Conservation (phyloP, 768 basidiomycete species). For the Calocera viscosa region DNA sequence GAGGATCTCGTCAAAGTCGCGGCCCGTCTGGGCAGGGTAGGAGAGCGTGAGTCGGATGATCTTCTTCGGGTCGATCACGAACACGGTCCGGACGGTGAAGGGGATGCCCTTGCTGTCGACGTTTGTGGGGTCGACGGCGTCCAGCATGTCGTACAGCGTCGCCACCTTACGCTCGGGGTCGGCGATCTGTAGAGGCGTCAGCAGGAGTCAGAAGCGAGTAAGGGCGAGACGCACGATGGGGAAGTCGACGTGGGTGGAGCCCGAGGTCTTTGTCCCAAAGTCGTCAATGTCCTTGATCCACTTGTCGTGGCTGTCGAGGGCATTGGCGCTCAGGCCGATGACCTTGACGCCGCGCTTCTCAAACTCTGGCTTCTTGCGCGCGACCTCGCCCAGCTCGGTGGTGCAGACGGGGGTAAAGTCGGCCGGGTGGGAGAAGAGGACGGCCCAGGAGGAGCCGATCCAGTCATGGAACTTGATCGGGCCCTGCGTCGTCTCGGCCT, state of each 20-base stretch:
- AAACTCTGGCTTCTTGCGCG: constrained; percentile 77
- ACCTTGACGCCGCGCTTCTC: constrained; percentile 79
- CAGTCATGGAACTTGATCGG: constrained; percentile 73
- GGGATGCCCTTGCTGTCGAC: constrained; percentile 76
- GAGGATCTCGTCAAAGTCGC: constrained; percentile 72
- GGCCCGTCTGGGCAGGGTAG: constrained; percentile 92
- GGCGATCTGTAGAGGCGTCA: constrained; percentile 53
- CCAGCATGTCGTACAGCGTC: constrained; percentile 84
- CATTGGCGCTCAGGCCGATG: constrained; percentile 87
- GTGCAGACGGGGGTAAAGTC: constrained; percentile 92
- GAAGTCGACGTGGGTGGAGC: constrained; percentile 67
- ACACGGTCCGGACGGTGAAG: constrained; percentile 96
- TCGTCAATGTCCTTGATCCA: constrained; percentile 87
- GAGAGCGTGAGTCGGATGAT: constrained; percentile 77
- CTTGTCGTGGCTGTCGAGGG: constrained; percentile 63
- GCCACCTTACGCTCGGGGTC: constrained; percentile 79
- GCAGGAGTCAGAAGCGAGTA: not conserved
- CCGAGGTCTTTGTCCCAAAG: constrained; percentile 51
- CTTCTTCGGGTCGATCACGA: constrained; percentile 94
- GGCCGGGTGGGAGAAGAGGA: constrained; percentile 91
- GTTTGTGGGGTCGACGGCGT: constrained; percentile 88
- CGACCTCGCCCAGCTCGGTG: constrained; percentile 93
- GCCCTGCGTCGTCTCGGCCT: constrained; percentile 78
- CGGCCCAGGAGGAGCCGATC: constrained; percentile 77
- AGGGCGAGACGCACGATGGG: constrained; percentile 57